These are phyloP conservation scores for Colletotrichum sp. DNA, from an alignment of 2,329 filamentous ascomycete species.

Conservation along the genomic window DNA sequence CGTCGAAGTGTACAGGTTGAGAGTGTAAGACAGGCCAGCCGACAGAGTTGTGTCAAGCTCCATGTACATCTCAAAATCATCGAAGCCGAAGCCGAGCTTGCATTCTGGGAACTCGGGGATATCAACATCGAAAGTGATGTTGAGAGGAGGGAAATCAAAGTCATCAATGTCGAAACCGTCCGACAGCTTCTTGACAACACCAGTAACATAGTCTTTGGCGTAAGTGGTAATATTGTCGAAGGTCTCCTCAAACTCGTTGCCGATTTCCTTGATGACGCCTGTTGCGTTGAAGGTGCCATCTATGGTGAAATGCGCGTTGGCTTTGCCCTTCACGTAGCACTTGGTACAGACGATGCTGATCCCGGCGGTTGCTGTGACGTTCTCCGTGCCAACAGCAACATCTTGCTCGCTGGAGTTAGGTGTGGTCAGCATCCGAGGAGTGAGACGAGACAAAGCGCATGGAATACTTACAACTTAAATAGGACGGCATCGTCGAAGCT, in stretches of 20 bases:
- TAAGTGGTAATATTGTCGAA: constrained; percentile 38
- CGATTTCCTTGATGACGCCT: constrained; percentile 36
- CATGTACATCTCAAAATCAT: constrained; percentile 58
- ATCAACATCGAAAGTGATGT: constrained; percentile 49
- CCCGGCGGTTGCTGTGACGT: constrained; percentile 24
- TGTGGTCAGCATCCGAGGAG: not conserved
- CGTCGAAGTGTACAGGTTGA: constrained; percentile 54
- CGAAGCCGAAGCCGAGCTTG: constrained; percentile 51
- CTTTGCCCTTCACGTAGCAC: constrained; percentile 56
- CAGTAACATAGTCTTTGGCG: constrained; percentile 36
- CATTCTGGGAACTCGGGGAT: constrained; percentile 47
- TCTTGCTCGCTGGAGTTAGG: constrained; percentile 2
- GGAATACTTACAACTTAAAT: constrained; percentile 34
- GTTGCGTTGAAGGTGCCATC: constrained; percentile 44
- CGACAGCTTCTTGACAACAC: constrained; percentile 28
- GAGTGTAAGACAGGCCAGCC: constrained; percentile 46
- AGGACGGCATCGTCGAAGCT: constrained; percentile 44
- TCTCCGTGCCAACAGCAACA: constrained; percentile 14
- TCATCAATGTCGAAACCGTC: constrained; percentile 32
- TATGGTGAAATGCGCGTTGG: constrained; percentile 46
- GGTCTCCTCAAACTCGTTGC: constrained; percentile 33
- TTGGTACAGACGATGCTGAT: constrained; percentile 51
- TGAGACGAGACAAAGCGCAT: fast-evolving
- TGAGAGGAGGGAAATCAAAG: constrained; percentile 39
- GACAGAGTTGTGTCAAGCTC: constrained; percentile 47